Base-by-base conservation (phyloP, 371 early-diverging fungal genomes). In the Chytridium lagenaria region DNA sequence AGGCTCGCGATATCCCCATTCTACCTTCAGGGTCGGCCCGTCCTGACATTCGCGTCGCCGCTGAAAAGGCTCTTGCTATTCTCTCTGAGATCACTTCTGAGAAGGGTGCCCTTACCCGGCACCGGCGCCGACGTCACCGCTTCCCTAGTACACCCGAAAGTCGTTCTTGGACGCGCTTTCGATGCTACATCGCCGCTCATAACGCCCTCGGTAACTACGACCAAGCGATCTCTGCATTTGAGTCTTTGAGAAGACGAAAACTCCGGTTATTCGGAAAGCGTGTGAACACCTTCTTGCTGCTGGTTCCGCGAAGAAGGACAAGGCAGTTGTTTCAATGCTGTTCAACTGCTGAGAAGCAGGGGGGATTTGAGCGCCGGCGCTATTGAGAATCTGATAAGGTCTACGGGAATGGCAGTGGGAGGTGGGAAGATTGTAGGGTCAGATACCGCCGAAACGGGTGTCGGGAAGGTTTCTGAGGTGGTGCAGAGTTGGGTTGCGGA, bases 141-240 rank as follows among this genome's bases (percentile, higher is more conserved):
- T n/a, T n/a, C n/a, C n/a, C n/a, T n/a, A n/a, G n/a, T n/a, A n/a
- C n/a, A n/a, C n/a, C n/a, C n/a, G n/a, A n/a, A n/a, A n/a, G n/a
- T n/a, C n/a, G n/a, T n/a, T n/a, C n/a, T n/a, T n/a, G n/a, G n/a
- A n/a, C n/a, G 55, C 16, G 55, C 55, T 16, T 7, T 23, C 26
- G 55, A 55, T 28, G 26, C 55, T 28, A 26, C 55, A 55, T 55
- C 16, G 10, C 55, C 10, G 55, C 55, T 28, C 55, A 55, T 55
- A 16, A 16, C 26, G 55, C 10, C 10, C 55, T 55, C 7, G 55
- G 55, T 7, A 7, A 10, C 7, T 26, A 16, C 26, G 55, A 7
- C 23, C 10, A 55, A 26, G 55, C 30, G 16, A 26, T 28, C 55
- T 10, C 10, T 10, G 30, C 30, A 7, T 55, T 15, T 28, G 23